Evolutionary conservation across 345 rosid genomes (phyloP).

Genomic region (Salix exigua): DNA sequence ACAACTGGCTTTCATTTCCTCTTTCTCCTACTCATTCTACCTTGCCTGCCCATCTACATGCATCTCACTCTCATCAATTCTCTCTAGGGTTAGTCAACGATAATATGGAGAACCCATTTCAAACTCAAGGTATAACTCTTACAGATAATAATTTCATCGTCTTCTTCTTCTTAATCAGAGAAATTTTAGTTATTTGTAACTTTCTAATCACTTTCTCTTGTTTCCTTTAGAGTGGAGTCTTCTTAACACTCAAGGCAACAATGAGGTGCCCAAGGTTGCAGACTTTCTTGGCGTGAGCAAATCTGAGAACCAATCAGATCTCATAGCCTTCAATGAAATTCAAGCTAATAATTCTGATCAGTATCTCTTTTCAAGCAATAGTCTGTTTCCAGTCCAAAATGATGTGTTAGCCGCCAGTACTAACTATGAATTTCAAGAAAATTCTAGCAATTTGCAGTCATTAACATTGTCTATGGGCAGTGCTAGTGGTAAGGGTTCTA

Average conservation of each 20-base stretch:
- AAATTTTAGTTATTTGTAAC: not conserved
- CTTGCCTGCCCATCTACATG: constrained; percentile 60
- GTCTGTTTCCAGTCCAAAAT: constrained; percentile 52
- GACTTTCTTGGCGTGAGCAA: constrained; percentile 93
- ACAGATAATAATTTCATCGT: not conserved
- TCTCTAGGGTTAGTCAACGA: constrained; percentile 78
- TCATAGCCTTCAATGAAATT: constrained; percentile 60
- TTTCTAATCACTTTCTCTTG: not conserved
- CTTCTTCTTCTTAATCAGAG: not conserved
- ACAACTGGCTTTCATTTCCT: constrained; percentile 98
- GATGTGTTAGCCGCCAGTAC: constrained; percentile 31
- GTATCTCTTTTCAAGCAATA: constrained; percentile 50
- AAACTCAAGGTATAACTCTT: constrained; percentile 60
- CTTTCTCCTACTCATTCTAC: constrained; percentile 78
- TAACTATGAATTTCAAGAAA: constrained; percentile 66
- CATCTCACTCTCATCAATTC: constrained; percentile 75
- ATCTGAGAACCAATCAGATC: constrained; percentile 68
- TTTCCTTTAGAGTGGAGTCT: constrained; percentile 63
- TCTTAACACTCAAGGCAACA: constrained; percentile 55
- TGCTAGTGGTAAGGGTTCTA: constrained; percentile 61
- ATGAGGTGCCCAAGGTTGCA: constrained; percentile 86
- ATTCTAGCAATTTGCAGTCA: constrained; percentile 65
- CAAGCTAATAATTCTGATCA: constrained; percentile 59
- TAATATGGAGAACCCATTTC: constrained; percentile 71
- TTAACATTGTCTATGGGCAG: constrained; percentile 87